Percentiles rank a stretch among this genome's conserved stretches.
Conservation (phyloP, 108 stramenopile species). For the Nannochloropsis oceanica region DNA sequence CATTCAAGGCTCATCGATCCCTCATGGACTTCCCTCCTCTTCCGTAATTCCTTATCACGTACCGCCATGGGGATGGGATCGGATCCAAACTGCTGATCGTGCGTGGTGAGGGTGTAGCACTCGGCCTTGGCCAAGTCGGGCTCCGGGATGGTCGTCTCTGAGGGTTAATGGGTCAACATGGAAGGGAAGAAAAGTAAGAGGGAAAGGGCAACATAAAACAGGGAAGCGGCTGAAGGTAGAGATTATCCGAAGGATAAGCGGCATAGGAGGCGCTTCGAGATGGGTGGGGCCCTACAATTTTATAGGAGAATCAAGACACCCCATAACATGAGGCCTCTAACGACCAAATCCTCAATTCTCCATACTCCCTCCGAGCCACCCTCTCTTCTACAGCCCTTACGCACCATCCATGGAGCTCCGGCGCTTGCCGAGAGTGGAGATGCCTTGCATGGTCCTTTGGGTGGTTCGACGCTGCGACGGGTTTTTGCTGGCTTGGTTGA, state of each 20-base stretch:
- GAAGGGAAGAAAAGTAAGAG: too few relatives aligned
- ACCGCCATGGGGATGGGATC: constrained; percentile 37
- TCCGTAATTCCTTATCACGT: not conserved
- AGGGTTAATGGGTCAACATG: not conserved
- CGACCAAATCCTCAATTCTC: too few relatives aligned
- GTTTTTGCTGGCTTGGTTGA: too few relatives aligned
- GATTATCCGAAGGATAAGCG: too few relatives aligned
- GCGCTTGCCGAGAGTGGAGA: not conserved
- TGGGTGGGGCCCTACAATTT: too few relatives aligned
- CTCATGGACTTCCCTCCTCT: not conserved
- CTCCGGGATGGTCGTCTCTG: not conserved
- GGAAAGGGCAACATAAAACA: too few relatives aligned
- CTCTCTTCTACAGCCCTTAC: not conserved
- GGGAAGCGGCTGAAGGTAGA: too few relatives aligned
- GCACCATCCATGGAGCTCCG: not conserved
- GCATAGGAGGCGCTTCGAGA: too few relatives aligned
- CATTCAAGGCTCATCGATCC: not conserved
- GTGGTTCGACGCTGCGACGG: not conserved
- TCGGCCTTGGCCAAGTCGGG: constrained; percentile 11
- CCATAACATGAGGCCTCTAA: too few relatives aligned
- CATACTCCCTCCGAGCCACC: too few relatives aligned
- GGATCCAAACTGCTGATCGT: constrained; percentile 32
- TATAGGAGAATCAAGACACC: too few relatives aligned
- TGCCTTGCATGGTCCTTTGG: not conserved
- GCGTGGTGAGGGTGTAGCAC: constrained; percentile 37